Evolutionary conservation across 352 stramenopile genomes (phyloP), one percentile per base, ranked within the genome.

Genomic region (Pythium inflatum): DNA sequence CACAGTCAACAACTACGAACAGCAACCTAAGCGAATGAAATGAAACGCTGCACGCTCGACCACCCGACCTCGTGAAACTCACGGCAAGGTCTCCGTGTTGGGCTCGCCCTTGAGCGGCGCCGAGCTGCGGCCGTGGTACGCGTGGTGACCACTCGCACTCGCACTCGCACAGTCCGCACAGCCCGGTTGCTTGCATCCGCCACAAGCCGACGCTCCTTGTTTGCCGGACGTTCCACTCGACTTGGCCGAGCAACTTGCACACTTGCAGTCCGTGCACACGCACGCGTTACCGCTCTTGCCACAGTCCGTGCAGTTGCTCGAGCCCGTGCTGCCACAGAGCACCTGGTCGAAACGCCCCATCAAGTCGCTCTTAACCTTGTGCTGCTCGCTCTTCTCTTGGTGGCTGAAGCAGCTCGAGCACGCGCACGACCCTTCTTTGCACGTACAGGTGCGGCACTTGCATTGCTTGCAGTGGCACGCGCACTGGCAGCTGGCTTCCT

Each of bases 391-490:
- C 62, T 55, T 30, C 40, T 43, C 40, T 34, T 69, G 18, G 24
- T 59, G 48, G 24, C 45, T 53, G 36, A 66, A 38, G 45, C 81
- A 82, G 62, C 62, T 76, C 57, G 63, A 50, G 33, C 77, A 91
- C 30, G 79, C 46, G 41, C 84, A 83, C 7, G 54, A 40, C 24
- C 72, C 38, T 20, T 36, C 24, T 28, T 66, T 28, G 28, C 60
- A 65, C 28, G 41, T 62, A 49, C 65, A 72, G 33, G 48, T 43
- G 25, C 24, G 54, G 62, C 68, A 75, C 56, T 75, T 75, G 56
- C 68, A 71, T 38, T 71, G 61, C 51, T 57, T 62, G 38, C 78
- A 85, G 67, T 81, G 72, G 62, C 78, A 85, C 16, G 66, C 64
- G 31, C 77, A 84, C 49, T 24, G 25, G 25, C 77, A 84, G 16